Percentiles rank a stretch among this genome's conserved stretches.
These are phyloP conservation scores for Castanea sativa DNA, from an alignment of 306 rosid genomes.

Conservation along the genomic window DNA sequence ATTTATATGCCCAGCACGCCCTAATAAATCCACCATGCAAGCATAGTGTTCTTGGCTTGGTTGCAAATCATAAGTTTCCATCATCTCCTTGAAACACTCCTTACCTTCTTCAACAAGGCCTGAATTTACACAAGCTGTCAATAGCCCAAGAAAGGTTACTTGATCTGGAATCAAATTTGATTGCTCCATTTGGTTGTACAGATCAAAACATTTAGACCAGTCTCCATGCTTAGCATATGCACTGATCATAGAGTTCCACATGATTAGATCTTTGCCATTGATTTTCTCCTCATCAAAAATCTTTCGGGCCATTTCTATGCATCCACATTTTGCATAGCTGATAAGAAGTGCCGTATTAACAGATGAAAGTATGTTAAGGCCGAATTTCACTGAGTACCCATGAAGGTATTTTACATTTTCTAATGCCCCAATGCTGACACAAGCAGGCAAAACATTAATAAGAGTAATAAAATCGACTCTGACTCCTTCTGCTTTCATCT, in stretches of 20 bases:
- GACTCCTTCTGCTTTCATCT: slow-evolving; percentile 53
- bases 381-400: slow-evolving; percentile 54
- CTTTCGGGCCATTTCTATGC: slow-evolving; percentile 62
- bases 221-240: slow-evolving; percentile 73
- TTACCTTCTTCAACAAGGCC: slow-evolving; percentile 63
- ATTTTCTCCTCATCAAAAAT: slow-evolving; percentile 60
- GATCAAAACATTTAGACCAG: slow-evolving; percentile 50
- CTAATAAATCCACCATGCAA: slow-evolving; percentile 71
- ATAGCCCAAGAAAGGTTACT: slow-evolving; percentile 62
- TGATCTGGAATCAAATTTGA: slow-evolving; percentile 54
- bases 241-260: slow-evolving; percentile 71
- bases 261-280: slow-evolving; percentile 54
- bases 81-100: slow-evolving; percentile 63
- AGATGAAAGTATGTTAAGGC: slow-evolving; percentile 52
- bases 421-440: slow-evolving; percentile 66
- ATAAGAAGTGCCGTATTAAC: slow-evolving; percentile 59
- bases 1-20: slow-evolving; percentile 61
- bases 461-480: slow-evolving; percentile 52
- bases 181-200: slow-evolving; percentile 56
- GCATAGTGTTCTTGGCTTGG: slow-evolving; percentile 76
- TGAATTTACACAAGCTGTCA: slow-evolving; percentile 72
- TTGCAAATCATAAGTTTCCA: slow-evolving; percentile 44
- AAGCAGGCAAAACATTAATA: slow-evolving; percentile 64
- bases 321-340: slow-evolving; percentile 82
- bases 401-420: slow-evolving; percentile 70